Conservation (phyloP, 2,329 filamentous ascomycete genomes). For the Sphaerostilbella broomeana region DNA sequence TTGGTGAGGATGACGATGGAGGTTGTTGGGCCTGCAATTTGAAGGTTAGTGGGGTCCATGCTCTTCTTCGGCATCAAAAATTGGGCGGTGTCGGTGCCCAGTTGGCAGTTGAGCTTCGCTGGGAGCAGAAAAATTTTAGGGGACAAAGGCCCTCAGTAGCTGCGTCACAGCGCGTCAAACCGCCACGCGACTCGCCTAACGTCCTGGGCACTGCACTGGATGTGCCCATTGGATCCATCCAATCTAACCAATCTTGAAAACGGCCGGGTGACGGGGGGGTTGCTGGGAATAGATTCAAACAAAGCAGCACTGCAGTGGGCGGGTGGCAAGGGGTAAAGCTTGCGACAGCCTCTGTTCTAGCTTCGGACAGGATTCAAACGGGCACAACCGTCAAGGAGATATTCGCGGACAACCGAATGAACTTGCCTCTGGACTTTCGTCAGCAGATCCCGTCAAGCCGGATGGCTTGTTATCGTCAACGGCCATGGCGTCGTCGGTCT, state of each 20-base stretch:
- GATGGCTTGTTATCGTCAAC: slow-evolving; percentile 6
- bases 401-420: too few relatives aligned
- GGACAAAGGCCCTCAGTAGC: slow-evolving; percentile 1
- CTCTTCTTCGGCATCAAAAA: not conserved
- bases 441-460: slow-evolving; percentile 7
- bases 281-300: too few relatives aligned
- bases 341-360: too few relatives aligned
- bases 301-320: too few relatives aligned
- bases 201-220: slow-evolving; percentile 2
- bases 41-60: slow-evolving; percentile 12
- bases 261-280: too few relatives aligned
- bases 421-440: slow-evolving; percentile 9
- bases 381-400: too few relatives aligned
- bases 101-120: not conserved
- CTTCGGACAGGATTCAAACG: too few relatives aligned
- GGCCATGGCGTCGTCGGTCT: slow-evolving; percentile 7
- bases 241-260: too few relatives aligned
- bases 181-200: slow-evolving; percentile 3
- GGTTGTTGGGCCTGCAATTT: slow-evolving; percentile 15
- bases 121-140: slow-evolving; percentile 6
- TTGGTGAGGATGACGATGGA: slow-evolving; percentile 7
- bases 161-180: slow-evolving; percentile 10
- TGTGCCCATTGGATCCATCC: not conserved
- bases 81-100: not conserved
- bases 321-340: too few relatives aligned